A percentile compares a stretch with the other conserved stretches of the same genome.
Conservation (phyloP, 768 basidiomycete species). For the Obba rivulosa region DNA sequence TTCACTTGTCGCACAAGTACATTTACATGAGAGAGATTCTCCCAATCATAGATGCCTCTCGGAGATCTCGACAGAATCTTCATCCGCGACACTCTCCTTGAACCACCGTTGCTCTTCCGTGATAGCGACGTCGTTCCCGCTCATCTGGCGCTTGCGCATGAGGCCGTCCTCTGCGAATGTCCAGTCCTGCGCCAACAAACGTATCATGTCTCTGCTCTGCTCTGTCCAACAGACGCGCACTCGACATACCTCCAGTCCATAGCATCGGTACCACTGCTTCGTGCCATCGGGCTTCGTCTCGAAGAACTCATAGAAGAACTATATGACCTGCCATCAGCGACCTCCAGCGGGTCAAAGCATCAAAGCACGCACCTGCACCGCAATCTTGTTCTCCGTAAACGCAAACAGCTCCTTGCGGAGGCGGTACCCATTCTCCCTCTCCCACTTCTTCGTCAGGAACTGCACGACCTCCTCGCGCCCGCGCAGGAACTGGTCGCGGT, state of each 20-base stretch:
- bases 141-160: constrained; percentile 53
- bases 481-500: constrained; percentile 43
- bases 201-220: not conserved
- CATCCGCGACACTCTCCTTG: constrained; percentile 35
- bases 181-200: constrained; percentile 39
- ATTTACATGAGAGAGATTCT: too few species aligned
- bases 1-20: too few species aligned
- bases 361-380: constrained; percentile 36
- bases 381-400: constrained; percentile 49
- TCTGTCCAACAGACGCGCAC: not conserved
- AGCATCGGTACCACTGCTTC: constrained; percentile 40
- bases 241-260: constrained; percentile 37
- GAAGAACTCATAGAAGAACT: constrained; percentile 44
- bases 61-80: constrained; percentile 32
- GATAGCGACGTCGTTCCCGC: constrained; percentile 42
- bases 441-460: constrained; percentile 50
- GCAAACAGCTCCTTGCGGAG: constrained; percentile 51
- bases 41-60: constrained; percentile 18
- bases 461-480: constrained; percentile 39
- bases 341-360: not conserved
- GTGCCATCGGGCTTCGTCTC: constrained; percentile 32
- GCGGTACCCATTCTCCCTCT: constrained; percentile 42
- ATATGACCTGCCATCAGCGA: not conserved
- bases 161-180: constrained; percentile 44
- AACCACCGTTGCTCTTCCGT: constrained; percentile 46